Evolutionary conservation across 768 basidiomycete species (phyloP).

Genomic region (Mycena indigotica): DNA sequence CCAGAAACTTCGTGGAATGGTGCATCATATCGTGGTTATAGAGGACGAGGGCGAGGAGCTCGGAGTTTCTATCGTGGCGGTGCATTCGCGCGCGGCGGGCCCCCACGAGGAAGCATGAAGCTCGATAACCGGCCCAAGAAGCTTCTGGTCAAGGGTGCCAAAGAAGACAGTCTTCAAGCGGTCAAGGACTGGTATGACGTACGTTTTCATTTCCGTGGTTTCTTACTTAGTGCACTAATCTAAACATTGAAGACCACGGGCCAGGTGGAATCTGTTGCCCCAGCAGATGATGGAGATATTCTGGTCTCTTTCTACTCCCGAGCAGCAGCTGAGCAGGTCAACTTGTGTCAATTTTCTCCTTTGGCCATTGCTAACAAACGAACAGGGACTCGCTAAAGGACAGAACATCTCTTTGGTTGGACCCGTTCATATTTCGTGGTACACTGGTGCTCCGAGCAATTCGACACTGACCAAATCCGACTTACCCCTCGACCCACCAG

Average conservation of each 20-base stretch:
- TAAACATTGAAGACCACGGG: conserved; percentile 56
- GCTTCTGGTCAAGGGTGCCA: conserved; percentile 71
- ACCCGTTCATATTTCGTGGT: conserved; percentile 69
- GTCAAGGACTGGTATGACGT: conserved; percentile 88
- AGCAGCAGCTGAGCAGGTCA: conserved; percentile 79
- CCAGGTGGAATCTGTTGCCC: conserved; percentile 67
- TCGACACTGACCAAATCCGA: conserved; percentile 23
- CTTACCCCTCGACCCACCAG: conserved; percentile 26
- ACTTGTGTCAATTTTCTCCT: conserved; percentile 4
- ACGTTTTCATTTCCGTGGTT: no score
- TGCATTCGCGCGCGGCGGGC: conserved; percentile 59
- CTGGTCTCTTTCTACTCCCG: conserved; percentile 74
- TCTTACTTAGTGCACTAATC: not conserved
- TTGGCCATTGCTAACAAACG: conserved; percentile 8
- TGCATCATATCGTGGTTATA: conserved; percentile 62
- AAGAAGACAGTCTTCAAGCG: conserved; percentile 52
- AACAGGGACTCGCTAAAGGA: conserved; percentile 74
- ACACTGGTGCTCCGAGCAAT: conserved; percentile 35
- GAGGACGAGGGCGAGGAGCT: conserved; percentile 65
- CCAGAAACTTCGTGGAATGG: conserved; percentile 40
- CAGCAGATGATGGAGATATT: conserved; percentile 55
- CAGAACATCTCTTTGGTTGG: conserved; percentile 66
- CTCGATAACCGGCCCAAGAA: conserved; percentile 88
- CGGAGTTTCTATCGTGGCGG: conserved; percentile 64
- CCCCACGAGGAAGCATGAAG: conserved; percentile 75